A percentile compares a stretch with the other conserved stretches of the same genome.
Evolutionary conservation across 768 basidiomycete species (phyloP).

Genomic region (Fomitopsis serialis): DNA sequence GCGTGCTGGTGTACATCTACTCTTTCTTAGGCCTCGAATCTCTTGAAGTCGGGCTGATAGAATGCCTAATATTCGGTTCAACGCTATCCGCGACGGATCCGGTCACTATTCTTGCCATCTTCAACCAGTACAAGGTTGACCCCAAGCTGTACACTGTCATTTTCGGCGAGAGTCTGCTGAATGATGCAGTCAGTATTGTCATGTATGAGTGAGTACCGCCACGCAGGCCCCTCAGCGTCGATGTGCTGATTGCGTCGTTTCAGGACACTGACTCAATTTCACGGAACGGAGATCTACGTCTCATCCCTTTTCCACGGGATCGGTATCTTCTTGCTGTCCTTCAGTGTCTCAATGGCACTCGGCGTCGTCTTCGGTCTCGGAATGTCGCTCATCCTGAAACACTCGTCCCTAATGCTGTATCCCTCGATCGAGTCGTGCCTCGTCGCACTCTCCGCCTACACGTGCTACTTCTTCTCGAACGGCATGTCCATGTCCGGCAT

Average conservation of each 20-base stretch:
- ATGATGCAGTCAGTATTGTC: conserved; percentile 99
- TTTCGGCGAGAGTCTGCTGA: conserved; percentile 93
- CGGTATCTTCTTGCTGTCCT: conserved; percentile 96
- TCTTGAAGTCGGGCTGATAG: conserved; percentile 77
- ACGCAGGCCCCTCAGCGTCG: neutral
- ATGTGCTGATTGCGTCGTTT: neutral
- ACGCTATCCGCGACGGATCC: conserved; percentile 97
- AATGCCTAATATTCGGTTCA: conserved; percentile 95
- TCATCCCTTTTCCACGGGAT: conserved; percentile 91
- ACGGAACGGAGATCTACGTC: conserved; percentile 81
- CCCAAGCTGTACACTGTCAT: conserved; percentile 97
- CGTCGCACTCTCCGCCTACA: conserved; percentile 91
- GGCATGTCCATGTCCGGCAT: conserved; percentile 93
- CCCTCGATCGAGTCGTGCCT: conserved; percentile 98
- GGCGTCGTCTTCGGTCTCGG: conserved; percentile 88
- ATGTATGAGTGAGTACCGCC: conserved; percentile 90
- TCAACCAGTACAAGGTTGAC: conserved; percentile 98
- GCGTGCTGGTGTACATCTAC: conserved; percentile 91
- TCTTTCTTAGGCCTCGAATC: conserved; percentile 91
- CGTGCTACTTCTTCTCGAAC: conserved; percentile 98
- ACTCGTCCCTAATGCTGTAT: conserved; percentile 79
- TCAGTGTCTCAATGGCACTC: conserved; percentile 90
- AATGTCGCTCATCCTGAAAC: conserved; percentile 91
- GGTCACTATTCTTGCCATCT: conserved; percentile 95
- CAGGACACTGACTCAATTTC: conserved; percentile 90